phyloP scores from a whole-genome alignment of 345 rosid species.

The Eucalyptus lansdowneana region DNA sequence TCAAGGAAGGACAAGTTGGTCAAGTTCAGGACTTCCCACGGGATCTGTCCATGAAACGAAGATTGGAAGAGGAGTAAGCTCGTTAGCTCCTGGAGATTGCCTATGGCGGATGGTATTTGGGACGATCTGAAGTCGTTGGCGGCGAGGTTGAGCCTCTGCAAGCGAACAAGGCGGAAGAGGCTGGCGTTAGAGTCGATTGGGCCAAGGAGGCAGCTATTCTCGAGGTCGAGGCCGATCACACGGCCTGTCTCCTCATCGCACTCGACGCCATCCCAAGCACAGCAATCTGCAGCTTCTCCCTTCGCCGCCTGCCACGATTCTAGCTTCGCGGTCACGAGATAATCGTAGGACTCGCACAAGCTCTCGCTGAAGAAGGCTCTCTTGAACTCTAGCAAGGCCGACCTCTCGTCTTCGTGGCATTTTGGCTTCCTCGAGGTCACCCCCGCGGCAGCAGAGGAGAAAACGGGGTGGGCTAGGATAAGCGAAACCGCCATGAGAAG shows the following conservation, averaged over 20 bases:
- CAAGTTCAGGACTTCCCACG: not conserved
- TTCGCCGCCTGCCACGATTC: not conserved
- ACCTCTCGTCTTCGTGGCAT: not conserved
- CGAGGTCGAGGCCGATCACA: constrained; percentile 1
- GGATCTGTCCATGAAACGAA: not conserved
- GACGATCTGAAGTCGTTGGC: not conserved
- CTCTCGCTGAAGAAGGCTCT: not conserved
- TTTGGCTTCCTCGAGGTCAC: not conserved
- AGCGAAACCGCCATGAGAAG: not conserved
- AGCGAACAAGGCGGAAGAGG: constrained; percentile 3
- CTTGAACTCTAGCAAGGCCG: not conserved
- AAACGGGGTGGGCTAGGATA: not conserved
- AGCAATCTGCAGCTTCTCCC: not conserved
- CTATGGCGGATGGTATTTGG: not conserved
- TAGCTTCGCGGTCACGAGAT: not conserved
- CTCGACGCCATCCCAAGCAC: not conserved
- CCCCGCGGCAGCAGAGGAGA: not conserved
- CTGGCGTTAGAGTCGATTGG: not conserved
- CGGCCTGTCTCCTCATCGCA: not conserved
- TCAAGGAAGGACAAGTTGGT: constrained; percentile 5
- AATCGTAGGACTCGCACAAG: not conserved
- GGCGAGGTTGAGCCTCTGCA: constrained; percentile 1
- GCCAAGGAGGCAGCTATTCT: not conserved
- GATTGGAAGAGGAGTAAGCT: not conserved
- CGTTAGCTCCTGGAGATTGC: not conserved